Conservation (phyloP, 2,329 filamentous ascomycete species). For the Aspergillus vadensis region DNA sequence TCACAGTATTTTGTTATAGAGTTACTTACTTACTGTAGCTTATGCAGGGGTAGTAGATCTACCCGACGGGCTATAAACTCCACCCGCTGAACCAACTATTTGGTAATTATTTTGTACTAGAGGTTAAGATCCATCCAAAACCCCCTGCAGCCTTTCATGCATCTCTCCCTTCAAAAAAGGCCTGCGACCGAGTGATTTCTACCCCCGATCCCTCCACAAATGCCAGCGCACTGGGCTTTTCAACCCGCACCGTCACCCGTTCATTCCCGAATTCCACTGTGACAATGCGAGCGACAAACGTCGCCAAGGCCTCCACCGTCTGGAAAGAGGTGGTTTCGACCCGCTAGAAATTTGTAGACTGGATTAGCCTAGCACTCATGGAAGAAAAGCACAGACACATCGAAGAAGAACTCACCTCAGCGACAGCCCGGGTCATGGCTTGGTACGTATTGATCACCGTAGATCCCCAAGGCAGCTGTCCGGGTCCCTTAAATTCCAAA, state of each 20-base stretch:
- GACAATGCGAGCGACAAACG: conserved; percentile 49
- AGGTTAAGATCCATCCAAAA: background rate
- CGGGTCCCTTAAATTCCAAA: conserved; percentile 39
- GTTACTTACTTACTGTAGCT: no score
- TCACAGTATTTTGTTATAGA: background rate
- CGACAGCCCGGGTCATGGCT: conserved; percentile 41
- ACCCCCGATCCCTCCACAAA: conserved; percentile 53
- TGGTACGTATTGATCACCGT: conserved; percentile 43
- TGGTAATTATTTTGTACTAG: no score
- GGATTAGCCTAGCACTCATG: conserved; percentile 15
- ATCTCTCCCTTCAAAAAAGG: conserved; percentile 42
- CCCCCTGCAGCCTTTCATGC: background rate
- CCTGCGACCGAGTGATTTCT: conserved; percentile 50
- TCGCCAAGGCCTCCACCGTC: conserved; percentile 55
- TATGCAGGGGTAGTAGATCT: background rate
- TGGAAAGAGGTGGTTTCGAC: conserved; percentile 53
- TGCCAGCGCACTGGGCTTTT: conserved; percentile 54
- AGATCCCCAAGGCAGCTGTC: conserved; percentile 35
- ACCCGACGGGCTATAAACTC: background rate
- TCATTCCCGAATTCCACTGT: conserved; percentile 50
- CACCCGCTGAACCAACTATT: background rate
- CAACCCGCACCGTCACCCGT: conserved; percentile 50
- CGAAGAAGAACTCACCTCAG: conserved; percentile 34
- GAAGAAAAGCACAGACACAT: background rate
- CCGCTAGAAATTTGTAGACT: conserved; percentile 27